phyloP scores from a whole-genome alignment of 495 filamentous ascomycete genomes.

The Penicillium fimorum region DNA sequence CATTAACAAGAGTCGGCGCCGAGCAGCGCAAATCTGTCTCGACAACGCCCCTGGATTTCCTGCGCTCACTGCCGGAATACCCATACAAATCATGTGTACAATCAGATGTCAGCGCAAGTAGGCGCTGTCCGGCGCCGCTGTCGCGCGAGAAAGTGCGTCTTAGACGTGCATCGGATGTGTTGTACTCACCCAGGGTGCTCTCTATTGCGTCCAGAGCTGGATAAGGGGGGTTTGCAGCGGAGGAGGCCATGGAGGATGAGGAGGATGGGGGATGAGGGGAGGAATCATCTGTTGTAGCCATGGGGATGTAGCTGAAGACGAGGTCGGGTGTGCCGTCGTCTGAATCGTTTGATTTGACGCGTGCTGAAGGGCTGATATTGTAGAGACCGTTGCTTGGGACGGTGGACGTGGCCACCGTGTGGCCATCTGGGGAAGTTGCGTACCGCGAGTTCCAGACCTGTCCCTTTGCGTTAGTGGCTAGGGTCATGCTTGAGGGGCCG shows the following conservation, averaged over 20 bases:
- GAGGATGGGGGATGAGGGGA: constrained; percentile 6
- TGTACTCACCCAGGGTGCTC: constrained; percentile 21
- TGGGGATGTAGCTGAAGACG: constrained; percentile 32
- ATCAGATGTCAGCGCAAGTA: constrained; percentile 22
- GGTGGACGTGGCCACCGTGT: constrained; percentile 3
- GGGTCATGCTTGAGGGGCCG: constrained; percentile 14
- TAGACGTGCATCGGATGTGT: constrained; percentile 14
- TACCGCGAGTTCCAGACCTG: constrained; percentile 19
- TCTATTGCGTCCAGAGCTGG: constrained; percentile 23
- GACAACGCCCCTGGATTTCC: constrained; percentile 22
- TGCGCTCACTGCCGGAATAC: constrained; percentile 30
- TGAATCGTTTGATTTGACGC: constrained; percentile 21
- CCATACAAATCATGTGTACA: constrained; percentile 34
- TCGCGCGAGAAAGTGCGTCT: constrained; percentile 25
- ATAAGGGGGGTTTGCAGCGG: constrained; percentile 18
- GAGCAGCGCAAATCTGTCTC: constrained; percentile 10
- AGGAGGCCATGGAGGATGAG: constrained; percentile 13
- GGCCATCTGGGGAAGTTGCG: neutral
- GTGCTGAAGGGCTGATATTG: constrained; percentile 16
- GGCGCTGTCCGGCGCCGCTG: constrained; percentile 15
- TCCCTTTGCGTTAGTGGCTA: constrained; percentile 16
- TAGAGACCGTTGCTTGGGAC: constrained; percentile 20
- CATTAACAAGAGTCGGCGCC: constrained; percentile 34
- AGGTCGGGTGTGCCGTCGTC: constrained; percentile 25
- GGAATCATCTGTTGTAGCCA: constrained; percentile 20